These are phyloP conservation scores for Candida vartiovaarae DNA, from an alignment of 805 yeast species.

Conservation along the genomic window DNA sequence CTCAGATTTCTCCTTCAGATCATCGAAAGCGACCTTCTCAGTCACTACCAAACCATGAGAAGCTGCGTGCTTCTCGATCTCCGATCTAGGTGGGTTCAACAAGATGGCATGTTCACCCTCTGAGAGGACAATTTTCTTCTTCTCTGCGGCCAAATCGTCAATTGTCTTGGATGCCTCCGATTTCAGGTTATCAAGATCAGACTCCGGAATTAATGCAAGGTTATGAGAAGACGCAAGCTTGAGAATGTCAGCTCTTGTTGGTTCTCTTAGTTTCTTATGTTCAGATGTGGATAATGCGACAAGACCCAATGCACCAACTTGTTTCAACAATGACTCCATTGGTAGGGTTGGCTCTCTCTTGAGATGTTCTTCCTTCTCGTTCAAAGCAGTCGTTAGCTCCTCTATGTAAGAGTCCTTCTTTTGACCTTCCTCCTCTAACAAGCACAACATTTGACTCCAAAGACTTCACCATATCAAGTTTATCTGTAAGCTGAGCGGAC, in stretches of 20 bases:
- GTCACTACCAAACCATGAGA: constrained; percentile 3
- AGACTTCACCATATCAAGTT: constrained; percentile 1
- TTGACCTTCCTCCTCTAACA: constrained; percentile 5
- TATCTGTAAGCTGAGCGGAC: constrained; percentile 3
- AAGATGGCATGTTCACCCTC: constrained; percentile 11
- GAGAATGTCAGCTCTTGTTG: constrained; percentile 5
- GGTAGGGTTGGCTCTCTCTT: constrained; percentile 10
- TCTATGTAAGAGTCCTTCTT: constrained; percentile 12
- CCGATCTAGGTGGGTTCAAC: constrained; percentile 7
- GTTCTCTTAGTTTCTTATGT: constrained; percentile 4
- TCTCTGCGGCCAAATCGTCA: constrained; percentile 18
- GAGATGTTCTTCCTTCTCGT: constrained; percentile 10
- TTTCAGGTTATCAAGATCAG: constrained; percentile 5
- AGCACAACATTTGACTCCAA: background rate
- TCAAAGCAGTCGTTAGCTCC: constrained; percentile 5
- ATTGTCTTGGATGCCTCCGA: constrained; percentile 15
- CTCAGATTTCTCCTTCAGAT: constrained; percentile 3
- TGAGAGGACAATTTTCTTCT: constrained; percentile 8
- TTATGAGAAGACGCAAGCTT: constrained; percentile 7
- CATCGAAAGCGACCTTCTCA: background rate
- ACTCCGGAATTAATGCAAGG: constrained; percentile 12
- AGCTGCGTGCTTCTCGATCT: constrained; percentile 9
- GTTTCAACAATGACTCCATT: constrained; percentile 9
- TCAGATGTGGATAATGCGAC: constrained; percentile 8
- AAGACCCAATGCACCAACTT: constrained; percentile 10